Conservation (phyloP, 495 filamentous ascomycete genomes). For the Trichoderma orchidacearum region DNA sequence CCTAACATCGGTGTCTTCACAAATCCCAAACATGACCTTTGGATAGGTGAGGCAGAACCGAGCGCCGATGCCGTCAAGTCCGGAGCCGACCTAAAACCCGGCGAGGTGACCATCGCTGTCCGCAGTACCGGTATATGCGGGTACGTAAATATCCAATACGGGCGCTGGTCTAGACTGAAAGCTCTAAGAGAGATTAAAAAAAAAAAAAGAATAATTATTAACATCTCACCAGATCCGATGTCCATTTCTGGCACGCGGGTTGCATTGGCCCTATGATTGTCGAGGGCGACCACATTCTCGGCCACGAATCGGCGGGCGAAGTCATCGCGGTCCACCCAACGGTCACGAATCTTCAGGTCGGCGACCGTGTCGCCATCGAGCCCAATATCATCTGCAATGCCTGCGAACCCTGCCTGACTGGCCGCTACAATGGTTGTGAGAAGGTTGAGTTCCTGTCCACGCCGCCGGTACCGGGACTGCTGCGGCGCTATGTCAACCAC, state of each 20-base stretch:
- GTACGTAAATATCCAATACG: conserved; percentile 29
- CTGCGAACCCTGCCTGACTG: conserved; percentile 81
- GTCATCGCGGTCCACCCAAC: conserved; percentile 68
- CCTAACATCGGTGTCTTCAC: conserved; percentile 92
- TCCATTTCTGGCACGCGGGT: conserved; percentile 92
- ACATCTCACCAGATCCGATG: conserved; percentile 76
- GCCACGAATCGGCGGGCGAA: conserved; percentile 82
- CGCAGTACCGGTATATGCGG: conserved; percentile 91
- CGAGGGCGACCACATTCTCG: conserved; percentile 71
- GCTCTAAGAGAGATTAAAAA: neutral
- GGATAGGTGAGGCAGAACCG: conserved; percentile 68
- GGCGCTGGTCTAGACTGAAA: neutral
- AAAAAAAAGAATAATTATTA: conserved; percentile 7
- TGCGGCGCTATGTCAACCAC: conserved; percentile 87
- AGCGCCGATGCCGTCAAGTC: conserved; percentile 60
- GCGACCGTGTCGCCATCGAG: conserved; percentile 83
- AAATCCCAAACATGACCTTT: conserved; percentile 81
- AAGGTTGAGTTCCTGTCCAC: conserved; percentile 75
- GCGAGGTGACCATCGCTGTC: conserved; percentile 73
- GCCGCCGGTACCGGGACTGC: conserved; percentile 74
- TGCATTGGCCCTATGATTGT: conserved; percentile 94
- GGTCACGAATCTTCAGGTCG: conserved; percentile 59
- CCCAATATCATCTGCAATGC: conserved; percentile 80
- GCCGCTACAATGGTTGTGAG: conserved; percentile 87
- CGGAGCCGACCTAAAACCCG: conserved; percentile 55